Evolutionary conservation across 768 basidiomycete genomes (phyloP), one percentile per base, ranked within the genome.

Genomic region (Hypholoma fasciculare): DNA sequence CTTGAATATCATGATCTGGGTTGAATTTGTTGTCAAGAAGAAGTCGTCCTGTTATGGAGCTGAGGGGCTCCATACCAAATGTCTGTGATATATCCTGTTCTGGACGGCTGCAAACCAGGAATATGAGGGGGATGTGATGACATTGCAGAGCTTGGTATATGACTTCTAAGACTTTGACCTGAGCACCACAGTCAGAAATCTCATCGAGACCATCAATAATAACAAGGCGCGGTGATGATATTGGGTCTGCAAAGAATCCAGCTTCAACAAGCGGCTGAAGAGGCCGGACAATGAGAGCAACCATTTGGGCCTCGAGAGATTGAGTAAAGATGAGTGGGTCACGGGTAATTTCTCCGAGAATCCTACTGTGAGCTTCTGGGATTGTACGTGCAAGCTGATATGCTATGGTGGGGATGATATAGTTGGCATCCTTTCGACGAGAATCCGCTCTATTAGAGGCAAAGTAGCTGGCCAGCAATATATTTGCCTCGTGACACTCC

Each of bases 151-250:
- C 12, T 16, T 52, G 17, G 14, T 17, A 19, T 23, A 63, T 38
- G 1, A 14, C 23, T 0, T 55, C 16, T 2, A 59, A 27, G 13
- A 58, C 34, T 2, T 17, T 13, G 2, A 30, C 13, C 20, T 60
- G 59, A 2, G 2, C 58, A 1, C 39, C 30, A 7, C 20, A 40
- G 1, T 34, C 36, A 7, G 19, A 9, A 26, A 55, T 73, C 59
- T 73, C 70, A 49, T 73, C 71, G 8, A 74, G 57, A 7, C 61
- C 61, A 14, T 62, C 61, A 6, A 62, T 50, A 13, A 62, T 36
- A 23, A 23, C 23, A 23, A 23, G 23, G 23, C 23, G 23, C 1
- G 59, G 16, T 13, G 57, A 30, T 7, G 46, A 40, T 12, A n/a
- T 17, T 14, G 40, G 23, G n/a, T 37, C 12, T 14, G 17, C 8